Evolutionary conservation across 305 asterid species (phyloP).

Genomic region (Solanum hybrid): DNA sequence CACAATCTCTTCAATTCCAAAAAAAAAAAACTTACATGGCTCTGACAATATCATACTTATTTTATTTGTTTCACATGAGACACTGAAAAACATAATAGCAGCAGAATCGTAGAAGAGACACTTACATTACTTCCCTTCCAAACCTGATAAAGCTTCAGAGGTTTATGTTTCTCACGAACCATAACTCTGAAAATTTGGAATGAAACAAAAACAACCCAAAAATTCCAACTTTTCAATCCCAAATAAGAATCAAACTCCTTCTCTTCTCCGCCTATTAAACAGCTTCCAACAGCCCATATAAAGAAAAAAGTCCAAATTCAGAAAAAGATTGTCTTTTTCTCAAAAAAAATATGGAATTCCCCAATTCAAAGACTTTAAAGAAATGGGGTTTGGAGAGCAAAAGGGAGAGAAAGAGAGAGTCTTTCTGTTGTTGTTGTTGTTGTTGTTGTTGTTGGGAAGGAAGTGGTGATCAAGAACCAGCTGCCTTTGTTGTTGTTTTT

Average conservation of each 20-base stretch:
- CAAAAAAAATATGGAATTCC: neutral
- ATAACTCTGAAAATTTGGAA: slow-evolving; percentile 8
- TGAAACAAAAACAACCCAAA: neutral
- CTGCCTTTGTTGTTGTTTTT: slow-evolving; percentile 4
- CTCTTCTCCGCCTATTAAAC: neutral
- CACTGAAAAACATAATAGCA: neutral
- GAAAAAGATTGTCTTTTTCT: neutral
- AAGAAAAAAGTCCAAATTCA: neutral
- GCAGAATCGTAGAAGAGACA: neutral
- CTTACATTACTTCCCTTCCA: slow-evolving; percentile 94
- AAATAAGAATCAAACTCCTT: neutral
- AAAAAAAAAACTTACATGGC: neutral
- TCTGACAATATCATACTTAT: neutral
- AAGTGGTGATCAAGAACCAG: slow-evolving; percentile 13
- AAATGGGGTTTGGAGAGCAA: neutral
- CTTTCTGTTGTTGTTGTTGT: neutral
- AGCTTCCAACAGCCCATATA: neutral
- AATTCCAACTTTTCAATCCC: neutral
- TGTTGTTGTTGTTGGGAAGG: neutral
- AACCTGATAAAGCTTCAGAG: slow-evolving; percentile 60
- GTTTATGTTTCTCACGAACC: slow-evolving; percentile 43
- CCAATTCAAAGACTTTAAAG: neutral
- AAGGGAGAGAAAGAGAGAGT: neutral
- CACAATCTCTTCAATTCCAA: neutral
- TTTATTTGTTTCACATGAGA: neutral